Evolutionary conservation across 1,284 basidiomycete genomes (phyloP).

Genomic region (Tilletiaria anomala): DNA sequence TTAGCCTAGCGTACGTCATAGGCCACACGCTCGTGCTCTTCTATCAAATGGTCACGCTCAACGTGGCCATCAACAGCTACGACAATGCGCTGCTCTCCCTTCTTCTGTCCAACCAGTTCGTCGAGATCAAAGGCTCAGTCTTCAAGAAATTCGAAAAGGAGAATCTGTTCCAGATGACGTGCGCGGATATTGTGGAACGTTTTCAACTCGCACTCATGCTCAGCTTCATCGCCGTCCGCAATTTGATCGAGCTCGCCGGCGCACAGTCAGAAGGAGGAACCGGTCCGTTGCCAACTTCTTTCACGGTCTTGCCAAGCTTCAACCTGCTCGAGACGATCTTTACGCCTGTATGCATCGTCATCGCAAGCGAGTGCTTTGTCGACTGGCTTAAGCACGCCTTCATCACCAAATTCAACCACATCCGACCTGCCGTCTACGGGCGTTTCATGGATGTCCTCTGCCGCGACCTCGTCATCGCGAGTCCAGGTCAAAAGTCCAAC

Average conservation of each 20-base stretch:
- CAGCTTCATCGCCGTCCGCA: conserved; percentile 75
- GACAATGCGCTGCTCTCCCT: conserved; percentile 89
- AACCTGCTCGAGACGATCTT: conserved; percentile 67
- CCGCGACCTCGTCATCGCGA: conserved; percentile 62
- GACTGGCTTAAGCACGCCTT: conserved; percentile 99
- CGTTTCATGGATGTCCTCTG: conserved; percentile 92
- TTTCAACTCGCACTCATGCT: conserved; percentile 90
- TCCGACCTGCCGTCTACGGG: conserved; percentile 86
- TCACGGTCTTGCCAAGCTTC: conserved; percentile 40
- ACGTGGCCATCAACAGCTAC: conserved; percentile 96
- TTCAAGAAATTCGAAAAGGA: conserved; percentile 99
- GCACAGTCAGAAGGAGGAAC: conserved; percentile 32
- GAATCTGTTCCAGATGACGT: conserved; percentile 93
- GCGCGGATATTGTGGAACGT: conserved; percentile 81
- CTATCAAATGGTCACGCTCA: conserved; percentile 86
- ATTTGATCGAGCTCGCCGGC: conserved; percentile 84
- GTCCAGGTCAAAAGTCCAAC: conserved; percentile 2
- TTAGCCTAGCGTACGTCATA: conserved; percentile 64
- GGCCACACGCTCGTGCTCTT: conserved; percentile 85
- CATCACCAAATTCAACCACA: conserved; percentile 82
- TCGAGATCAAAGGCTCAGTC: conserved; percentile 96
- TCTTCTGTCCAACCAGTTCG: conserved; percentile 93
- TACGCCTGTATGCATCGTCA: conserved; percentile 78
- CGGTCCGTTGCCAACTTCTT: conserved; percentile 47
- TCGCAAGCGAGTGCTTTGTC: conserved; percentile 81